These are phyloP conservation scores for Mortierella sp. DNA, from an alignment of 371 early-diverging fungal genomes.

Conservation along the genomic window DNA sequence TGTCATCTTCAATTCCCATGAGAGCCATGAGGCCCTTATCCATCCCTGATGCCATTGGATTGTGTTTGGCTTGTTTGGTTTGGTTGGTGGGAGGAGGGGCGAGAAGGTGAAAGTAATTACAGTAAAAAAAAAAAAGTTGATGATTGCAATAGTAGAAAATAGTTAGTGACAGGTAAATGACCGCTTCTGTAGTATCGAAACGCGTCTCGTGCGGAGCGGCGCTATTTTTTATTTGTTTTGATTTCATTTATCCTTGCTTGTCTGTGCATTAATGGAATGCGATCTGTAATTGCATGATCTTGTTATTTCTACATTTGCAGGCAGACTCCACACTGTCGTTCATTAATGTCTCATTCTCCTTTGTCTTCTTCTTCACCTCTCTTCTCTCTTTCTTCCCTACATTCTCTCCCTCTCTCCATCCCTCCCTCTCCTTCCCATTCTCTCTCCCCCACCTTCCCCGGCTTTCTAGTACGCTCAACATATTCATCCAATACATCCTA, in stretches of 20 bases:
- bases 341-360: background rate
- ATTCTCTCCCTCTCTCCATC: constrained; percentile 2
- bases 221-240: constrained; percentile 1
- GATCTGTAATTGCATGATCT: background rate
- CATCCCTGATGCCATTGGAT: constrained; percentile 29
- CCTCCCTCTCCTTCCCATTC: background rate
- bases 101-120: background rate
- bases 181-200: background rate
- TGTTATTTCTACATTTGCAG: background rate
- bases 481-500: background rate
- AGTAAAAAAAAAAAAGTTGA: background rate
- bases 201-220: background rate
- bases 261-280: background rate
- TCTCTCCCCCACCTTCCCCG: background rate
- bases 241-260: constrained; percentile 1
- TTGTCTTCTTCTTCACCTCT: background rate
- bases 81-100: background rate
- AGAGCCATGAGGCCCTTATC: constrained; percentile 54
- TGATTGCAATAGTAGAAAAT: background rate
- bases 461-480: background rate
- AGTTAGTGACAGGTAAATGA: background rate
- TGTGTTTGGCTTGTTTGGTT: background rate
- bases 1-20: constrained; percentile 52
- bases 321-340: background rate
- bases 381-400: background rate